Evolutionary conservation across 1,284 basidiomycete genomes (phyloP).

Genomic region (Hymenochaete sp.): DNA sequence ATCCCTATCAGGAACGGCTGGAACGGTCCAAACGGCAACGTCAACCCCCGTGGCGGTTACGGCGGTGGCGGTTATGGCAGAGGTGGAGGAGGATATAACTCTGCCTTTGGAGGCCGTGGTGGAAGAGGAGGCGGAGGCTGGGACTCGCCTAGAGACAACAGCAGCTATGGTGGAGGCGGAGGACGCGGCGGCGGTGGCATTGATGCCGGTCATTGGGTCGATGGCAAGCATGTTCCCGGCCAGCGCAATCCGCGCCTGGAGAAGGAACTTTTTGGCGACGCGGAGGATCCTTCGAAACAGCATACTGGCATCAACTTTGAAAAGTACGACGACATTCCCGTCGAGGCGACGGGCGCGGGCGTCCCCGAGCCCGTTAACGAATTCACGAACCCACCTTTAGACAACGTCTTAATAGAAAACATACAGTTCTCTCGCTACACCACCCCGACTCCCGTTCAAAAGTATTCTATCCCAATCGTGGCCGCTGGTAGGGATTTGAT

Average conservation of each 20-base stretch:
- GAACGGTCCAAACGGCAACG: conserved; percentile 58
- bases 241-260: conserved; percentile 80
- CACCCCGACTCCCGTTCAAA: conserved; percentile 97
- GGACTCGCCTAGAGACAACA: conserved; percentile 13
- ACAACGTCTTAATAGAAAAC: conserved; percentile 92
- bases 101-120: neutral
- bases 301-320: conserved; percentile 99
- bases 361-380: conserved; percentile 89
- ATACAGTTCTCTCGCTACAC: conserved; percentile 89
- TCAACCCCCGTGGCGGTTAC: conserved; percentile 40
- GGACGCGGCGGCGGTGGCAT: conserved; percentile 41
- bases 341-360: conserved; percentile 93
- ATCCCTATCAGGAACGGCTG: conserved; percentile 48
- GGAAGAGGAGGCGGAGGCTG: conserved; percentile 13
- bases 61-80: conserved; percentile 38
- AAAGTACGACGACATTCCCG: conserved; percentile 99
- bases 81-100: conserved; percentile 12
- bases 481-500: conserved; percentile 88
- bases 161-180: conserved; percentile 28
- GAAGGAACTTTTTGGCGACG: conserved; percentile 93
- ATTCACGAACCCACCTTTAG: conserved; percentile 87
- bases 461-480: conserved; percentile 99
- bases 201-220: conserved; percentile 72
- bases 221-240: conserved; percentile 81
- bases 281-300: conserved; percentile 74